These are phyloP conservation scores for Clarireedia homoeocarpa DNA, from an alignment of 2,329 filamentous ascomycete genomes.

Conservation along the genomic window DNA sequence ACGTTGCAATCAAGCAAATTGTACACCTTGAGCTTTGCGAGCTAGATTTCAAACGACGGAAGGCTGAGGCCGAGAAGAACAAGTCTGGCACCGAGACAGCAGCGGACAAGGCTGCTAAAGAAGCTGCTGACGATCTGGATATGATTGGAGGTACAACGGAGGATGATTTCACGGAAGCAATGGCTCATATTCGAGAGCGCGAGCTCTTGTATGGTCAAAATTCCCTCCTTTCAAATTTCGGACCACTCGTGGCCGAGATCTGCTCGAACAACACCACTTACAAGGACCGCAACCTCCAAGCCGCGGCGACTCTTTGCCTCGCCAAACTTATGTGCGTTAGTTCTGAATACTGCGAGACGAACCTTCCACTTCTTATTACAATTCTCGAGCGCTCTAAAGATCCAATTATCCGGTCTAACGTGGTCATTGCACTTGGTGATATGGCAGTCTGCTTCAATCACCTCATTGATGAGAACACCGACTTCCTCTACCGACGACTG, in stretches of 20 bases:
- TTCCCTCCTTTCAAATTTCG: constrained; percentile 83
- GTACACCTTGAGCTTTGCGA: constrained; percentile 97
- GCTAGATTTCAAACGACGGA: constrained; percentile 93
- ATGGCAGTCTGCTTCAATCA: constrained; percentile 99
- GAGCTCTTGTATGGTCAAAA: constrained; percentile 76
- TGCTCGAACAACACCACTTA: constrained; percentile 93
- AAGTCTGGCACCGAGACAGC: constrained; percentile 35
- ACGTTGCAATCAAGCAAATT: constrained; percentile 97
- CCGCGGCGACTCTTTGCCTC: constrained; percentile 86
- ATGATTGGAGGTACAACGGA: constrained; percentile 95
- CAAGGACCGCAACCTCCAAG: constrained; percentile 81
- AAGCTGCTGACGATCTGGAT: constrained; percentile 83
- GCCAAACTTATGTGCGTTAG: constrained; percentile 99
- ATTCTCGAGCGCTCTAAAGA: constrained; percentile 94
- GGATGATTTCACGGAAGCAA: constrained; percentile 84
- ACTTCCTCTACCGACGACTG: constrained; percentile 89
- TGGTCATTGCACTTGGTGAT: constrained; percentile 92
- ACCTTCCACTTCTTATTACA: constrained; percentile 88
- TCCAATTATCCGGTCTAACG: constrained; percentile 88
- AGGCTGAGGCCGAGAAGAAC: constrained; percentile 78
- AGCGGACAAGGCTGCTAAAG: constrained; percentile 47
- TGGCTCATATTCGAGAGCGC: constrained; percentile 75
- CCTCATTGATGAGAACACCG: constrained; percentile 96
- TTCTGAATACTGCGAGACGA: constrained; percentile 89
- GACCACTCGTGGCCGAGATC: constrained; percentile 84